phyloP scores from a whole-genome alignment of 768 basidiomycete species.

The Collybia nuda region DNA sequence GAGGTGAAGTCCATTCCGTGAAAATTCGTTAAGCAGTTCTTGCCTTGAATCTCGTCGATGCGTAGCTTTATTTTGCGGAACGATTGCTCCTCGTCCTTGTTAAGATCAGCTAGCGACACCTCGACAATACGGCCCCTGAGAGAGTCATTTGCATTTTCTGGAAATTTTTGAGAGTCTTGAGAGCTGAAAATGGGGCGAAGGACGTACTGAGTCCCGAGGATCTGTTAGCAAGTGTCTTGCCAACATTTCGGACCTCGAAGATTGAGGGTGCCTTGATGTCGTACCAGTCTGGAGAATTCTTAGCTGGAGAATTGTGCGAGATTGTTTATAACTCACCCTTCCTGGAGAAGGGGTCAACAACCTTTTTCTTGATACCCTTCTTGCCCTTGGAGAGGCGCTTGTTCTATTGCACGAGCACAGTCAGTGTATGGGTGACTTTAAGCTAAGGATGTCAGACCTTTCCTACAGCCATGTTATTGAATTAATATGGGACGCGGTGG shows the following conservation, averaged over 20 bases:
- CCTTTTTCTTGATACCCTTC: constrained; percentile 99
- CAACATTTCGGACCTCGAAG: constrained; percentile 95
- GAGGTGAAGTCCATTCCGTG: constrained; percentile 99
- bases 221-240: constrained; percentile 98
- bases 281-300: constrained; percentile 82
- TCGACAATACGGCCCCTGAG: constrained; percentile 96
- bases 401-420: constrained; percentile 55
- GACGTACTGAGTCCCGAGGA: constrained; percentile 95
- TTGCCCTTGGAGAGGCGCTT: constrained; percentile 98
- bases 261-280: constrained; percentile 98
- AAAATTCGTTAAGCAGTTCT: constrained; percentile 99
- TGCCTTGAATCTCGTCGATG: constrained; percentile 95
- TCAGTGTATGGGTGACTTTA: constrained; percentile 7
- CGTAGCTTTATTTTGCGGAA: constrained; percentile 99
- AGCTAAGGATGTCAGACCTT: constrained; percentile 52
- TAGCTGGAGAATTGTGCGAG: neutral
- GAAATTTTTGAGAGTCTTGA: constrained; percentile 1
- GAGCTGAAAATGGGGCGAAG: neutral
- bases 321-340: constrained; percentile 65
- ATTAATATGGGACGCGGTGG: constrained; percentile 35
- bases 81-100: constrained; percentile 99
- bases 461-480: constrained; percentile 80
- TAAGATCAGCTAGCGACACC: constrained; percentile 94
- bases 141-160: constrained; percentile 99
- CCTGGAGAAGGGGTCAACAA: constrained; percentile 99